Evolutionary conservation across 306 rosid genomes (phyloP).

Genomic region (Herpetospermum pedunculosum): DNA sequence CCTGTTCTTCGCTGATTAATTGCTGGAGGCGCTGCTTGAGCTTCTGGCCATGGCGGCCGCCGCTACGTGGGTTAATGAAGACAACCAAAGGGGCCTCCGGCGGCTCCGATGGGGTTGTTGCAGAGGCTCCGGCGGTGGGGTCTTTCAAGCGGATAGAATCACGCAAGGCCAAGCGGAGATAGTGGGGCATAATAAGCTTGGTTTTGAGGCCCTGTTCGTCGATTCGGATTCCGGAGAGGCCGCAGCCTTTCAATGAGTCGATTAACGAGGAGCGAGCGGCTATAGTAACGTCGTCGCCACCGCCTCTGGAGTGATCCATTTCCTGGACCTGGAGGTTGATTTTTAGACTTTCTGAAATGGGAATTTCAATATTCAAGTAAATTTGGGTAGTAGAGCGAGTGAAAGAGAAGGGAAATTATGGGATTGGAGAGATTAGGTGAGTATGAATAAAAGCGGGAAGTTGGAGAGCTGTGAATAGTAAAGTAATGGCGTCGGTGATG

Average conservation of each 20-base stretch:
- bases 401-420: no score
- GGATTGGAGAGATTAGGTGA: no score
- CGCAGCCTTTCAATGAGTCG: constrained; percentile 55
- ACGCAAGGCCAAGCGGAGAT: constrained; percentile 78
- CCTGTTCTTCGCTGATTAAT: constrained; percentile 91
- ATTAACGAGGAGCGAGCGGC: constrained; percentile 41
- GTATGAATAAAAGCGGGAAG: background rate
- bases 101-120: background rate
- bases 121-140: constrained; percentile 35
- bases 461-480: background rate
- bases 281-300: constrained; percentile 25
- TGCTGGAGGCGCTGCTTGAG: constrained; percentile 70
- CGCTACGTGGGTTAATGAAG: constrained; percentile 69
- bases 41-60: constrained; percentile 74
- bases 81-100: constrained; percentile 71
- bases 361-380: no score
- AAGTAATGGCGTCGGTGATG: background rate
- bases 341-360: no score
- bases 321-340: no score
- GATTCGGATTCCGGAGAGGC: constrained; percentile 53
- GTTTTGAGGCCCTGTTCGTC: constrained; percentile 59
- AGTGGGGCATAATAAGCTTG: constrained; percentile 67
- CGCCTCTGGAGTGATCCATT: background rate
- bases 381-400: background rate
- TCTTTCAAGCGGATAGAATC: constrained; percentile 61